Conservation (phyloP, 148 eudicot genomes). For the Chenopodium formosanum region DNA sequence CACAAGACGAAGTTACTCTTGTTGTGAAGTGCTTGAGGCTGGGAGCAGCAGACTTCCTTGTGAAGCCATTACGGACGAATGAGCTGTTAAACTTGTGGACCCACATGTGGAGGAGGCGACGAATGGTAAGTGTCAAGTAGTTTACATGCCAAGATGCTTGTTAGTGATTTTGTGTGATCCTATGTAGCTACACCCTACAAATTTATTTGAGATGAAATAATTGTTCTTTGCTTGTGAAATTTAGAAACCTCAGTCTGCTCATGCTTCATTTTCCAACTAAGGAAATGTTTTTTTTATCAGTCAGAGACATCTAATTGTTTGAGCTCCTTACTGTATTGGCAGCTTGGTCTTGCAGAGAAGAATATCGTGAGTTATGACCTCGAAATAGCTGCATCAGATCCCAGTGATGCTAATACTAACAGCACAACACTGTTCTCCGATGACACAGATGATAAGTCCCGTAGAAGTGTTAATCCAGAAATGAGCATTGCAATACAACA, state of each 20-base stretch:
- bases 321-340: slow-evolving; percentile 33
- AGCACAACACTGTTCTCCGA: slow-evolving; percentile 93
- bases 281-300: background rate
- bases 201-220: background rate
- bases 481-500: slow-evolving; percentile 42
- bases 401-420: slow-evolving; percentile 91
- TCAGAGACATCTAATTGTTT: slow-evolving; percentile 16
- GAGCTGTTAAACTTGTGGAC: slow-evolving; percentile 97
- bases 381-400: slow-evolving; percentile 76
- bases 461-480: slow-evolving; percentile 66
- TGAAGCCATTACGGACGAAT: slow-evolving; percentile 93
- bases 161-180: slow-evolving; percentile 19
- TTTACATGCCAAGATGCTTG: slow-evolving; percentile 15
- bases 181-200: background rate
- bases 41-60: slow-evolving; percentile 99
- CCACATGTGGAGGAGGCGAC: slow-evolving; percentile 97
- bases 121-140: slow-evolving; percentile 50
- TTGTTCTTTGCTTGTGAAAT: slow-evolving; percentile 5
- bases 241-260: background rate
- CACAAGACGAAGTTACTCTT: slow-evolving; percentile 89
- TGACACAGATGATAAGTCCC: slow-evolving; percentile 90
- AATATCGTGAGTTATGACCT: slow-evolving; percentile 69
- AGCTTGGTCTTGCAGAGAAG: slow-evolving; percentile 97
- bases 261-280: background rate
- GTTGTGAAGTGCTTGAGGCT: slow-evolving; percentile 96